Evolutionary conservation across 768 basidiomycete genomes (phyloP).

Genomic region (Boletus insuetus): DNA sequence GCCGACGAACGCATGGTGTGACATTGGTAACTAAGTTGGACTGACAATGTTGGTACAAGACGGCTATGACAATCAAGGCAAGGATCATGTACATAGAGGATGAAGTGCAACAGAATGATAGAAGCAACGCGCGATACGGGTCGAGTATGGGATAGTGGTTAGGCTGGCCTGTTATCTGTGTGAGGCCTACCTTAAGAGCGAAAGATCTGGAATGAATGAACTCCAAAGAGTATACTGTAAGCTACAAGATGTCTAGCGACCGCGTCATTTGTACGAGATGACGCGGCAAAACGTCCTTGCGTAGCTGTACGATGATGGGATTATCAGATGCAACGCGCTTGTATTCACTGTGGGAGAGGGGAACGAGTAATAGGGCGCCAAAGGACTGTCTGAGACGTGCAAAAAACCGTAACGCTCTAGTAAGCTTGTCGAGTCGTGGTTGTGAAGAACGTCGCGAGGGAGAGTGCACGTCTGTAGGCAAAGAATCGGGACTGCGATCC

Average conservation of each 20-base stretch:
- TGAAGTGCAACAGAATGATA: no score
- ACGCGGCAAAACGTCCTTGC: neutral
- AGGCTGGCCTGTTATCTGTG: no score
- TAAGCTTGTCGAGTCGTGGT: neutral
- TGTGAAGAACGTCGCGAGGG: neutral
- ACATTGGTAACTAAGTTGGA: no score
- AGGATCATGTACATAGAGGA: no score
- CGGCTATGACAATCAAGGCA: no score
- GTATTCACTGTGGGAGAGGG: neutral
- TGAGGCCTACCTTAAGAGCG: no score
- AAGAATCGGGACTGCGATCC: neutral
- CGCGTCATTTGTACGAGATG: neutral
- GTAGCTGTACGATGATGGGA: neutral
- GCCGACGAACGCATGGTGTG: no score
- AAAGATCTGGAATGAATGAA: no score
- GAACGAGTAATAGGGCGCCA: constrained; percentile 8
- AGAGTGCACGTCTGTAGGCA: neutral
- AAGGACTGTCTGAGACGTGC: neutral
- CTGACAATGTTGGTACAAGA: no score
- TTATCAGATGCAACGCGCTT: neutral
- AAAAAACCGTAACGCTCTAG: neutral
- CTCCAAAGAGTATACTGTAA: no score
- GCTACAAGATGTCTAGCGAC: neutral
- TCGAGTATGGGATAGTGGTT: no score
- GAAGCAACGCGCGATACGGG: no score